Evolutionary conservation across 306 rosid genomes (phyloP), one percentile per base, ranked within the genome.

Genomic region (Cucurbita maxima): DNA sequence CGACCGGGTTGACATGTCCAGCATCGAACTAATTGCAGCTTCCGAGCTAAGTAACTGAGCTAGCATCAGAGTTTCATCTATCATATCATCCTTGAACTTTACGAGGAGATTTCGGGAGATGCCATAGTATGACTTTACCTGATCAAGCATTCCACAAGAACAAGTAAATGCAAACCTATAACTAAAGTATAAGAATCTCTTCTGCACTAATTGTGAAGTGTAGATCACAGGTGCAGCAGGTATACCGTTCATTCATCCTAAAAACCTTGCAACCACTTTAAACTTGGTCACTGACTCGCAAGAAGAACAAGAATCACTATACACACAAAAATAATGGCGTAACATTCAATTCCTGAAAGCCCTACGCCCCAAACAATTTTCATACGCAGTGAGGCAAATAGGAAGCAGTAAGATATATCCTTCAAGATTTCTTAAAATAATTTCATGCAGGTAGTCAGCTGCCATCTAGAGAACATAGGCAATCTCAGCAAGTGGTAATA

Each of bases 51-150:
- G 91, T 80, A 94, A 76, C 83, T 89, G 92, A 57, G 98, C 94
- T 77, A 94, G 81, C 19, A 79, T 86, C 58, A 88, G 19, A 68
- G 97, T 94, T 82, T 94, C 98, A 69, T 94, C 98, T 59, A 94
- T 94, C 36, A 74, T 34, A 84, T 94, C 98, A 81, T 94, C 92
- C 57, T 86, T 83, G 86, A 94, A 94, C 81, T 85, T 90, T 72
- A 94, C 76, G 55, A 94, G 84, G 80, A 94, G 98, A 89, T 94
- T 94, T 73, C 96, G 82, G 58, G 97, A 86, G 79, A 94, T 76
- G 30, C 97, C 97, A 4, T 94, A 94, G 89, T 94, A 94, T 22
- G 98, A 89, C 75, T 88, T 94, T 81, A 94, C 83, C 98, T 94
- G 95, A 80, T 69, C 73, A 69, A 43, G 58, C 41, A 48, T 47